Base-by-base conservation (phyloP, 2,329 filamentous ascomycete genomes). In the Aspergillus pseudoviridinutans region DNA sequence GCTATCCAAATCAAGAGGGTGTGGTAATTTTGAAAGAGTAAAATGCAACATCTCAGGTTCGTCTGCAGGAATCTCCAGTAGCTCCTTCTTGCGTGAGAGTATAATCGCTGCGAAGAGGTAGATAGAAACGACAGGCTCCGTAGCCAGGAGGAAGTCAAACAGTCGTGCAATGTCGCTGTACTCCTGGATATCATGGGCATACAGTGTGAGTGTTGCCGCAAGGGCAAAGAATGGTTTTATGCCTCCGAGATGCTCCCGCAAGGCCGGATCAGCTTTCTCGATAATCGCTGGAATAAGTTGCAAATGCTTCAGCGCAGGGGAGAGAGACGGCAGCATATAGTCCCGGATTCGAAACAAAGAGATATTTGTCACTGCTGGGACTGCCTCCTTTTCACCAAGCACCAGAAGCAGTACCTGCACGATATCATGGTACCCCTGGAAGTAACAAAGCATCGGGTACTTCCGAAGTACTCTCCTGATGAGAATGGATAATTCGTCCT, bases 401-500 rank as follows among this genome's bases (percentile, higher is more conserved):
- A 97, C 92, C 14, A 99, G 83, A 44, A 97, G 84, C 58, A 99
- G 83, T 25, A 99, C 94, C 76, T 99, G 95, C 66, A 91, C 94
- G 68, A 99, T 97, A 77, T 99, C 94, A 75, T 99, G 94, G 73
- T 95, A 99, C 71, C 94, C 94, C 78, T 99, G 94, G 74, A 99
- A 99, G 77, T 99, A 99, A 79, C 87, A 91, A 38, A 99, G 84
- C 71, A 88, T 87, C 17, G 92, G 91, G 67, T 95, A 83, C 35
- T 84, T 84, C 54, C 95, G 88, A 49, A 99, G 83, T 14, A 95
- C 86, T 62, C 89, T 83, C 53, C 85, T 84, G 67, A 99, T 97
- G 52, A 99, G 81, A 61, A 85, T 78, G 7, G 87, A 93, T 1
- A 99, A 83, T 68, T 94, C 87, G 55, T 80, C 72, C 71, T 94